phyloP scores from a whole-genome alignment of 768 basidiomycete genomes.

The Tylopilus sp. region DNA sequence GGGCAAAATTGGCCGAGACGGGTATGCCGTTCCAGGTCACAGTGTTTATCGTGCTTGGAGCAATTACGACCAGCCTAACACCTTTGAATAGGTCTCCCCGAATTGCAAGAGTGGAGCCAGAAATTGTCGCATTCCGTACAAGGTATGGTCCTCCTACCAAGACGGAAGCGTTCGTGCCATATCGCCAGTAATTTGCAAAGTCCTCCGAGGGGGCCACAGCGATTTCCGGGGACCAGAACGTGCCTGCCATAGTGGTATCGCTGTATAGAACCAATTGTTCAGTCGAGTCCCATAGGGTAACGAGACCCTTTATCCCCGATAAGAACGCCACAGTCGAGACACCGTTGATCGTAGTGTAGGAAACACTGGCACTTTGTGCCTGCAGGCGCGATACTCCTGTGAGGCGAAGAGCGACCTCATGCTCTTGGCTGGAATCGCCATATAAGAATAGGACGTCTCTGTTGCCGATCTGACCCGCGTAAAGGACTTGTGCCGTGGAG shows the following conservation, averaged over 20 bases:
- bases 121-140: constrained; percentile 52
- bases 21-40: constrained; percentile 72
- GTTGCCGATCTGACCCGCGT: constrained; percentile 55
- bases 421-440: constrained; percentile 51
- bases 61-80: constrained; percentile 60
- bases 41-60: constrained; percentile 45
- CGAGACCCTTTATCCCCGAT: constrained; percentile 52
- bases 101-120: constrained; percentile 50
- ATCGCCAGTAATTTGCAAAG: constrained; percentile 62
- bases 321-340: constrained; percentile 51
- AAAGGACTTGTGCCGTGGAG: constrained; percentile 73
- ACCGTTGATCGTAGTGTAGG: constrained; percentile 22
- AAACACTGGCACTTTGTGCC: constrained; percentile 22
- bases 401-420: constrained; percentile 49
- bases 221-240: constrained; percentile 76
- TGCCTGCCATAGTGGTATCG: constrained; percentile 61
- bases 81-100: constrained; percentile 65
- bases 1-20: constrained; percentile 37
- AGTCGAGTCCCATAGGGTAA: constrained; percentile 64
- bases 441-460: constrained; percentile 65
- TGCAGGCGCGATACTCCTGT: constrained; percentile 44
- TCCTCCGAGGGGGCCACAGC: constrained; percentile 36
- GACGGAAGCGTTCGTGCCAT: constrained; percentile 68
- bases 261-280: constrained; percentile 66
- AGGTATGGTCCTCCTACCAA: constrained; percentile 66